phyloP scores from a whole-genome alignment of 2,329 filamentous ascomycete species.

The Alternaria tenuissima region DNA sequence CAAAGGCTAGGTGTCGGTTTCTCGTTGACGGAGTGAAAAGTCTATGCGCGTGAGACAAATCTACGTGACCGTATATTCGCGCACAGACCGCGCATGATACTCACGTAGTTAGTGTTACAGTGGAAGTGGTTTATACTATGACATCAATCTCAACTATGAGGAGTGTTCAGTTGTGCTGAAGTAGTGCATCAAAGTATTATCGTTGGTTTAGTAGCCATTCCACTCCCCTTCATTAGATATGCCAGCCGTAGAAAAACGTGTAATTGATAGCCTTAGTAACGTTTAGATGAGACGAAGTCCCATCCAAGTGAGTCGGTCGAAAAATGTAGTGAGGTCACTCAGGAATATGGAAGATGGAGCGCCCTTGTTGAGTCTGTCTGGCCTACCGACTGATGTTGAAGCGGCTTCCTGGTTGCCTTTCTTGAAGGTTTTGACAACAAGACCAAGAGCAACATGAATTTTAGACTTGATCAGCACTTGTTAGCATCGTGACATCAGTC shows the following conservation, averaged over 20 bases:
- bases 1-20: neutral
- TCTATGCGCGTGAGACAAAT: neutral
- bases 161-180: too few relatives aligned
- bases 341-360: too few relatives aligned
- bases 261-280: too few relatives aligned
- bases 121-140: neutral
- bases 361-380: neutral
- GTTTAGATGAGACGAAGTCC: too few relatives aligned
- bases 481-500: too few relatives aligned
- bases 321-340: too few relatives aligned
- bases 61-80: neutral
- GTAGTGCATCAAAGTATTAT: too few relatives aligned
- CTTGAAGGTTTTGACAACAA: neutral
- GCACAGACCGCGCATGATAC: neutral
- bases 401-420: neutral
- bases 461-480: neutral
- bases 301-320: too few relatives aligned
- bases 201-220: too few relatives aligned
- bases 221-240: too few relatives aligned
- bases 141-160: neutral
- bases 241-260: too few relatives aligned
- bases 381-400: neutral
- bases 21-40: neutral
- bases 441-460: neutral
- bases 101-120: neutral